Conservation (phyloP, 176 grass and related monocot species). For the Musa beccarii region DNA sequence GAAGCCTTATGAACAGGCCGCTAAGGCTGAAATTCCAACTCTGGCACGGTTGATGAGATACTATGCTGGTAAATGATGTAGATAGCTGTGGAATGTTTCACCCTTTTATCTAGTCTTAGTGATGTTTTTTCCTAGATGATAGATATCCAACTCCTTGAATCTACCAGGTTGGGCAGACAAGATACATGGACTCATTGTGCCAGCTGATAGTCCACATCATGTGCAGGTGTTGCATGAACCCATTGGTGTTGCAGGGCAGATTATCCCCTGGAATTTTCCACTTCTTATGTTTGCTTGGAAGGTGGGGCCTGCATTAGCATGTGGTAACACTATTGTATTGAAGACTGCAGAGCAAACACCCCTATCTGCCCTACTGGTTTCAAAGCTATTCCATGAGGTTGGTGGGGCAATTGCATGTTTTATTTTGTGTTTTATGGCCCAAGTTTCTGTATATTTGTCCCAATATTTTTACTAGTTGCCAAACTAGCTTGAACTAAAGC, state of each 20-base stretch:
- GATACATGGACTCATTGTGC: conserved; percentile 85
- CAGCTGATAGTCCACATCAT: conserved; percentile 57
- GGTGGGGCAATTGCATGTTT: not conserved
- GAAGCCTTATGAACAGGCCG: conserved; percentile 71
- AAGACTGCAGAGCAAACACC: conserved; percentile 91
- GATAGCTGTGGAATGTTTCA: not conserved
- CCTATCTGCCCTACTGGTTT: conserved; percentile 56
- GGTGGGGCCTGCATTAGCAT: conserved; percentile 76
- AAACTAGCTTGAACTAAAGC: not conserved
- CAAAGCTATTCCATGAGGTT: conserved; percentile 77
- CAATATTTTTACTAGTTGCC: not conserved
- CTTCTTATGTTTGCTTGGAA: conserved; percentile 94
- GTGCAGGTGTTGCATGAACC: conserved; percentile 85
- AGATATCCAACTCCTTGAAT: conserved; percentile 10
- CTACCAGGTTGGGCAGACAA: conserved; percentile 69
- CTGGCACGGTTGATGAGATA: conserved; percentile 60
- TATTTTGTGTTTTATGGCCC: not conserved
- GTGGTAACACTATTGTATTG: conserved; percentile 78
- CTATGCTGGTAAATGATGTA: conserved; percentile 49
- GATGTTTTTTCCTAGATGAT: not conserved
- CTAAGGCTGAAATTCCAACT: conserved; percentile 53
- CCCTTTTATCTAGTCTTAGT: not conserved
- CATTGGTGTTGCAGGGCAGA: conserved; percentile 73
- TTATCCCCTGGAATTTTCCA: conserved; percentile 94
- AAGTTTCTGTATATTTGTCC: not conserved